Conservation (phyloP, 2,329 filamentous ascomycete genomes). For the Stemphylium lycopersici region DNA sequence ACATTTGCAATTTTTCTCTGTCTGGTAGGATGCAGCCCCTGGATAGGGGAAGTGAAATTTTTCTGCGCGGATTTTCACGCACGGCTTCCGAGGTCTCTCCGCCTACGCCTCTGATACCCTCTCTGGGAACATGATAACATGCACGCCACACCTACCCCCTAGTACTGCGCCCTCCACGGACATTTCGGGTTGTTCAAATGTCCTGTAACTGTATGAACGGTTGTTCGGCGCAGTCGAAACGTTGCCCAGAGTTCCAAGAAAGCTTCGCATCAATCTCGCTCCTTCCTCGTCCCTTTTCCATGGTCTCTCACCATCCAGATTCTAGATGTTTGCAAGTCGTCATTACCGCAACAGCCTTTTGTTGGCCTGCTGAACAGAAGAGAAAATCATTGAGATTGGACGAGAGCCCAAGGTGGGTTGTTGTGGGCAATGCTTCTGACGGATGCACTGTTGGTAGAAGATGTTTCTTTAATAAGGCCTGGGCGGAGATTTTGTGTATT, state of each 20-base stretch:
- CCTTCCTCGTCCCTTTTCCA: background rate
- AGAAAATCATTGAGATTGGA: background rate
- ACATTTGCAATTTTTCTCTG: background rate
- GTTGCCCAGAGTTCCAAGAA: constrained; percentile 3
- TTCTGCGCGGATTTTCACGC: background rate
- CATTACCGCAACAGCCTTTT: background rate
- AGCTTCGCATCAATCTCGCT: background rate
- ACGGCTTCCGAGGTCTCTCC: background rate
- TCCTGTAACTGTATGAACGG: constrained; percentile 15
- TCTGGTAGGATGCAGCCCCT: too few relatives aligned
- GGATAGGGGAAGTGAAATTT: background rate
- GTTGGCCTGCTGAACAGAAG: too few relatives aligned
- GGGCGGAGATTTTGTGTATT: too few relatives aligned
- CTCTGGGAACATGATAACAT: too few relatives aligned
- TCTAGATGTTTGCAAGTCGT: too few relatives aligned
- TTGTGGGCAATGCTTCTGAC: background rate
- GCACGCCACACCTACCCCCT: background rate
- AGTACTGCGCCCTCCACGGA: too few relatives aligned
- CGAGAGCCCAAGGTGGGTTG: background rate
- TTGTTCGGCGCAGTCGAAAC: constrained; percentile 20
- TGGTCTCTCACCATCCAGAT: too few relatives aligned
- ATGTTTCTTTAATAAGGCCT: background rate
- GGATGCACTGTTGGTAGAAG: background rate
- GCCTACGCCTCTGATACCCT: too few relatives aligned
- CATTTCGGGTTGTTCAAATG: too few relatives aligned